phyloP scores from a whole-genome alignment of 2,329 filamentous ascomycete genomes.

The Orbilia brochopaga region DNA sequence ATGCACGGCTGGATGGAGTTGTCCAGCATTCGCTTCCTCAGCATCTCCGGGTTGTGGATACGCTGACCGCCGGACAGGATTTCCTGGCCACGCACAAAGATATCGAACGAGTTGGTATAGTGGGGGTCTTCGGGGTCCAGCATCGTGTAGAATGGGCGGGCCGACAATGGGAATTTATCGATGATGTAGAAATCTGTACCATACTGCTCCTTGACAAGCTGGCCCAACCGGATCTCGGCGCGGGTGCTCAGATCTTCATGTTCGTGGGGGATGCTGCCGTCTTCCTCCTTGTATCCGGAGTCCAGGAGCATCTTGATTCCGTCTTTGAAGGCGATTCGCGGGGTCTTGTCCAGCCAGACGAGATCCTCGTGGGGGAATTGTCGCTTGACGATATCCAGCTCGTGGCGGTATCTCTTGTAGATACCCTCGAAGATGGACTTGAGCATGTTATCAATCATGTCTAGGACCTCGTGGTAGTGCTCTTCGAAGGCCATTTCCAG shows the following conservation, averaged over 20 bases:
- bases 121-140: slow-evolving; percentile 73
- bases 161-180: slow-evolving; percentile 86
- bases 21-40: slow-evolving; percentile 78
- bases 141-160: slow-evolving; percentile 90
- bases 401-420: slow-evolving; percentile 71
- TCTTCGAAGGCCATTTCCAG: slow-evolving; percentile 89
- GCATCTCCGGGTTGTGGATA: slow-evolving; percentile 78
- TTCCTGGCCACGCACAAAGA: slow-evolving; percentile 91
- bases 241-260: slow-evolving; percentile 79
- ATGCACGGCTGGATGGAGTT: slow-evolving; percentile 77
- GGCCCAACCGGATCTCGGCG: slow-evolving; percentile 83
- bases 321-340: slow-evolving; percentile 78
- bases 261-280: slow-evolving; percentile 72
- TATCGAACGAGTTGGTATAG: slow-evolving; percentile 91
- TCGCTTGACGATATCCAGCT: slow-evolving; percentile 78
- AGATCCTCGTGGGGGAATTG: slow-evolving; percentile 87
- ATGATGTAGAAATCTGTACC: slow-evolving; percentile 90
- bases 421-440: slow-evolving; percentile 78
- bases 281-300: slow-evolving; percentile 76
- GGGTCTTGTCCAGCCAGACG: slow-evolving; percentile 84
- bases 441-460: slow-evolving; percentile 77
- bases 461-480: slow-evolving; percentile 86
- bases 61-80: slow-evolving; percentile 91
- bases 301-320: slow-evolving; percentile 80
- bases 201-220: slow-evolving; percentile 84